Percentiles rank a stretch among this genome's conserved stretches.
phyloP scores from a whole-genome alignment of 495 filamentous ascomycete genomes.

The Xylaria intraflava region DNA sequence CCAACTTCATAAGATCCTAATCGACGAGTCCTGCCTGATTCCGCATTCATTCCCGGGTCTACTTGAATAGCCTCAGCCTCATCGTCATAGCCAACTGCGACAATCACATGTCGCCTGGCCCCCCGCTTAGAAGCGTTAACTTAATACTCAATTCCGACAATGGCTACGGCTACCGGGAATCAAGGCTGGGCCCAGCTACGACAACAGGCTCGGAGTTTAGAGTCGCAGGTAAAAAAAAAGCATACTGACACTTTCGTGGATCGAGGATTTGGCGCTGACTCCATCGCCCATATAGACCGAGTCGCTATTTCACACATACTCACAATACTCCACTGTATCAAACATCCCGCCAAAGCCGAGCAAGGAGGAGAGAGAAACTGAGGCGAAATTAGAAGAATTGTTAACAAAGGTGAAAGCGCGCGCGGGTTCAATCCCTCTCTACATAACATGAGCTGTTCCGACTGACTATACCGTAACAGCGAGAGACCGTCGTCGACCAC shows the following conservation, averaged over 20 bases:
- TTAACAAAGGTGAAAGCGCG: constrained; percentile 57
- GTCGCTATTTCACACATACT: constrained; percentile 87
- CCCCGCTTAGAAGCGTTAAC: not conserved
- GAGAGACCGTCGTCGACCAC: constrained; percentile 74
- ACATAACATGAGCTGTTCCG: not conserved
- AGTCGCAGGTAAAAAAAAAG: constrained; percentile 67
- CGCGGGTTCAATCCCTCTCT: constrained; percentile 4
- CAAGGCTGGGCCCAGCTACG: constrained; percentile 91
- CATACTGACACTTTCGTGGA: not conserved
- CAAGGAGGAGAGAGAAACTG: constrained; percentile 74
- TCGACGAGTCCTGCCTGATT: not conserved
- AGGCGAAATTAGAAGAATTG: constrained; percentile 76
- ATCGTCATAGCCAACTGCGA: not conserved
- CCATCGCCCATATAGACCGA: constrained; percentile 59
- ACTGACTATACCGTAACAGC: constrained; percentile 43
- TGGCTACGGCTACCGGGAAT: constrained; percentile 67
- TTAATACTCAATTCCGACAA: constrained; percentile 25
- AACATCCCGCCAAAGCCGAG: constrained; percentile 76
- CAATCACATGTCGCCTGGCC: not conserved
- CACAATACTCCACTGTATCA: constrained; percentile 79
- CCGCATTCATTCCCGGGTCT: not conserved
- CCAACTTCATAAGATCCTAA: no score
- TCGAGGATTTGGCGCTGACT: constrained; percentile 4
- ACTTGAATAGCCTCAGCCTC: not conserved
- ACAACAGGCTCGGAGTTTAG: constrained; percentile 83